Conservation (phyloP, 2,329 filamentous ascomycete genomes). For the Orbilia ellipsospora region DNA sequence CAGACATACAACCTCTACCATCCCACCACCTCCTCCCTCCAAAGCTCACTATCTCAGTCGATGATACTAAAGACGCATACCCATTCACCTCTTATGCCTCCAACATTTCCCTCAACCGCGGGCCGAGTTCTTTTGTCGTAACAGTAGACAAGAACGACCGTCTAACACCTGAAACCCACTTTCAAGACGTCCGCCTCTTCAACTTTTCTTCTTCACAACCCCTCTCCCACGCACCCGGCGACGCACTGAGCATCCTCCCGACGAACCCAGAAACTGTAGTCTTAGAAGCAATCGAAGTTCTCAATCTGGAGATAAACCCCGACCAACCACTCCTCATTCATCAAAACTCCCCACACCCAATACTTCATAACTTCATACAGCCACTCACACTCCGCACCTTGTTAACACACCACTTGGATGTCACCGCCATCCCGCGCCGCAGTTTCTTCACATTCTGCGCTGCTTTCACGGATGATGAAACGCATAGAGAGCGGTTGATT, state of each 20-base stretch:
- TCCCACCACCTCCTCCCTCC: constrained; percentile 79
- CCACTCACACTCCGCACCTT: constrained; percentile 75
- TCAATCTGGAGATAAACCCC: constrained; percentile 80
- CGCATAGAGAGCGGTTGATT: constrained; percentile 81
- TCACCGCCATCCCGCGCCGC: constrained; percentile 87
- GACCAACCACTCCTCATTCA: constrained; percentile 71
- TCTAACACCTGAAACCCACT: constrained; percentile 80
- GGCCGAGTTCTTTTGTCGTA: constrained; percentile 63
- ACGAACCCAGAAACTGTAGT: constrained; percentile 88
- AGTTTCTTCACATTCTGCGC: constrained; percentile 84
- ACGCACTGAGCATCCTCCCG: constrained; percentile 83
- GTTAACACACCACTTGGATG: constrained; percentile 84
- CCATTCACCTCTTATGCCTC: constrained; percentile 11
- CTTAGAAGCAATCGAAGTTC: constrained; percentile 78
- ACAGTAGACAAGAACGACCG: constrained; percentile 74
- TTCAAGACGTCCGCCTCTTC: constrained; percentile 93
- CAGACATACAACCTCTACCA: constrained; percentile 75
- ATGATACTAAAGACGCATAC: constrained; percentile 43
- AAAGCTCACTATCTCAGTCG: constrained; percentile 72
- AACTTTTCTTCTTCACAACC: constrained; percentile 67
- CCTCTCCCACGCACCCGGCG: constrained; percentile 74
- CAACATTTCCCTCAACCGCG: constrained; percentile 42
- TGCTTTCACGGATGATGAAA: constrained; percentile 76
- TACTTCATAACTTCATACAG: constrained; percentile 58
- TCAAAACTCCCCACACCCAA: constrained; percentile 59